Evolutionary conservation across 179 eudicot genomes (phyloP), one percentile per base, ranked within the genome.

Genomic region (Nepenthes alata): DNA sequence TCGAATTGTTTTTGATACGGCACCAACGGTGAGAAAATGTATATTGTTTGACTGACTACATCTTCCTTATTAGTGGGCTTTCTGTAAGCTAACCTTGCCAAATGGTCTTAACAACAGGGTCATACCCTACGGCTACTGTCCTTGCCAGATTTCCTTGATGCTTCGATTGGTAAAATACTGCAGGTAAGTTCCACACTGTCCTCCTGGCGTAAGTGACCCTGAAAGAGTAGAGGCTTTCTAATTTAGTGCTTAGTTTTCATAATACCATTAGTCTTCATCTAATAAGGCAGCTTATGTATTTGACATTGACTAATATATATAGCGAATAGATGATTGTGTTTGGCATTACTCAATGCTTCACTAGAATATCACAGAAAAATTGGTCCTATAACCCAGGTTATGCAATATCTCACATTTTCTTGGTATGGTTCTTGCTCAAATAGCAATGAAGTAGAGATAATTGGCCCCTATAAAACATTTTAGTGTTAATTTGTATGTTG

Each of bases 81-180:
- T 60, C 7, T 1, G 2, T 47, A 47, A 39, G 35, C 47, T 59
- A 51, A 55, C 59, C 10, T 50, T 58, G 48, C 4, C 47, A 34
- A 48, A 14, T 67, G 57, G 53, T 16, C 35, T 58, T 59, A 14
- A 25, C 15, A 15, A 53, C 81, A 93, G 98, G 98, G 98, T 70
- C 98, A 93, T 63, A 93, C 98, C 37, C 76, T 93, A 56, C 81
- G 98, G 51, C 84, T 93, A 37, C 75, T 93, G 69, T 93, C 96
- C 35, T 77, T 93, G 85, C 97, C 98, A 35, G 97, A 93, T 66
- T 93, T 93, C 71, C 80, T 93, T 64, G 98, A 93, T 77, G 93
- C 93, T 67, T 89, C 97, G 11, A 93, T 93, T 34, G 97, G 98
- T 51, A 89, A 89, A 78, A 86, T 89, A 71, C 64, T 93, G 59